These are phyloP conservation scores for Euphorbia corollata DNA, from an alignment of 441 rosid genomes.

Conservation along the genomic window DNA sequence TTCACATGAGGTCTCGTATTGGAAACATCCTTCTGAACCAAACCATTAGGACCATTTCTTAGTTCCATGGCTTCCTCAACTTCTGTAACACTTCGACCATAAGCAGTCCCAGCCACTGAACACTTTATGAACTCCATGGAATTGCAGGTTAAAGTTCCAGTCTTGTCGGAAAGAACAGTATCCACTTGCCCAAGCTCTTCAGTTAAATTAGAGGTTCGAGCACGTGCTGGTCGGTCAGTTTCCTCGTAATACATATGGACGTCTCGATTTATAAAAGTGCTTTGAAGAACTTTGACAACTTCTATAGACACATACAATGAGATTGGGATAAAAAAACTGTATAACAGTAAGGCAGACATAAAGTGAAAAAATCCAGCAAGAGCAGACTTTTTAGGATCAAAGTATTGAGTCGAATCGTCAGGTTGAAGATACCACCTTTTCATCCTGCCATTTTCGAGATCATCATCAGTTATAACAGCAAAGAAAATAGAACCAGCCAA, in stretches of 20 bases:
- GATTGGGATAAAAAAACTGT: slow-evolving; percentile 84
- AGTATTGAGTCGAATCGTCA: slow-evolving; percentile 49
- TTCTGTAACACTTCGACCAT: slow-evolving; percentile 76
- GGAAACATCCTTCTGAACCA: slow-evolving; percentile 29
- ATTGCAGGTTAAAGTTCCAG: slow-evolving; percentile 96
- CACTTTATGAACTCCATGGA: slow-evolving; percentile 96
- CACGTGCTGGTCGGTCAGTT: slow-evolving; percentile 77
- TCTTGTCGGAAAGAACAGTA: slow-evolving; percentile 90
- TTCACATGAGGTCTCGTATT: slow-evolving; percentile 41
- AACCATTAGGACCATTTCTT: slow-evolving; percentile 37
- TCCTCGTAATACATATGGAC: slow-evolving; percentile 82
- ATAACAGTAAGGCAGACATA: slow-evolving; percentile 73
- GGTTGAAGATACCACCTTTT: slow-evolving; percentile 90
- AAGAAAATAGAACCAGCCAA: slow-evolving; percentile 60
- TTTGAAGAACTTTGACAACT: slow-evolving; percentile 84
- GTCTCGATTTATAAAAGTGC: slow-evolving; percentile 72
- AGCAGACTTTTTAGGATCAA: slow-evolving; percentile 44
- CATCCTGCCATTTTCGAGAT: slow-evolving; percentile 58
- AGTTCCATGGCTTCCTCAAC: slow-evolving; percentile 62
- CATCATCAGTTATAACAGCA: slow-evolving; percentile 54
- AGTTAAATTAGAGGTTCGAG: slow-evolving; percentile 91
- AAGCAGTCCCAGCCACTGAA: slow-evolving; percentile 76
- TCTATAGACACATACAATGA: slow-evolving; percentile 91
- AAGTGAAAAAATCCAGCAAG: slow-evolving; percentile 63
- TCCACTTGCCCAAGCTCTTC: slow-evolving; percentile 99